These are phyloP conservation scores for Chlorella vulgaris DNA, from an alignment of 139 green algal species.

Conservation along the genomic window DNA sequence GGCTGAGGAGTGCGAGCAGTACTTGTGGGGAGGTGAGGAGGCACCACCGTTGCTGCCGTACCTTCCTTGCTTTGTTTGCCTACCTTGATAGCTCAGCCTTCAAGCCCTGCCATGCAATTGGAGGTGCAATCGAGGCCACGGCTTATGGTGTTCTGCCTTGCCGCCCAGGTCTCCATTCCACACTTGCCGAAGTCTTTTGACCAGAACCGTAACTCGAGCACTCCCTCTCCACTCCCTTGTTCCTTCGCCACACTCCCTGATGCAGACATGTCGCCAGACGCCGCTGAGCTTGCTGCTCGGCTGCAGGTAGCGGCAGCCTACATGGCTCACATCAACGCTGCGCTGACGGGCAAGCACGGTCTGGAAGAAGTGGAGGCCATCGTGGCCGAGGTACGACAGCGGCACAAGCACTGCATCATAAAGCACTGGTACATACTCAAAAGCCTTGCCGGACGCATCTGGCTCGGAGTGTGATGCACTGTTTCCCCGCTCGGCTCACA, in stretches of 20 bases:
- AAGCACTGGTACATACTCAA: no score
- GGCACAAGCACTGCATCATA: neutral
- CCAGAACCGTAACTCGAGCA: no score
- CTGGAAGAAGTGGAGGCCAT: constrained; percentile 51
- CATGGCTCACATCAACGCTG: constrained; percentile 30
- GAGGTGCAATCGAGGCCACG: no score
- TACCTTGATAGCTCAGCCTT: neutral
- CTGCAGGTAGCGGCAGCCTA: constrained; percentile 41
- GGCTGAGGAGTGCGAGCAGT: constrained; percentile 53
- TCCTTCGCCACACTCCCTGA: no score
- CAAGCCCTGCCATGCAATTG: neutral
- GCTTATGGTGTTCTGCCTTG: neutral
- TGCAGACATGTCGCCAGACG: constrained; percentile 7
- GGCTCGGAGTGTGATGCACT: no score
- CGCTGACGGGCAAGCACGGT: constrained; percentile 38
- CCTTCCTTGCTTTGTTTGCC: neutral
- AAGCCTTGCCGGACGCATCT: no score
- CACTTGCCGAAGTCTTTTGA: no score
- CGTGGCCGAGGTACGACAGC: constrained; percentile 20
- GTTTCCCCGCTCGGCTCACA: neutral
- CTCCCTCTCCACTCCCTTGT: no score
- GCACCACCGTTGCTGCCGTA: neutral
- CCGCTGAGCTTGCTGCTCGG: constrained; percentile 8
- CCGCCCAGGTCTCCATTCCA: neutral
- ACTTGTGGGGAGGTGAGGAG: constrained; percentile 55